These are phyloP conservation scores for Coemansia sp. DNA, from an alignment of 192 early-diverging fungal species.

Conservation along the genomic window DNA sequence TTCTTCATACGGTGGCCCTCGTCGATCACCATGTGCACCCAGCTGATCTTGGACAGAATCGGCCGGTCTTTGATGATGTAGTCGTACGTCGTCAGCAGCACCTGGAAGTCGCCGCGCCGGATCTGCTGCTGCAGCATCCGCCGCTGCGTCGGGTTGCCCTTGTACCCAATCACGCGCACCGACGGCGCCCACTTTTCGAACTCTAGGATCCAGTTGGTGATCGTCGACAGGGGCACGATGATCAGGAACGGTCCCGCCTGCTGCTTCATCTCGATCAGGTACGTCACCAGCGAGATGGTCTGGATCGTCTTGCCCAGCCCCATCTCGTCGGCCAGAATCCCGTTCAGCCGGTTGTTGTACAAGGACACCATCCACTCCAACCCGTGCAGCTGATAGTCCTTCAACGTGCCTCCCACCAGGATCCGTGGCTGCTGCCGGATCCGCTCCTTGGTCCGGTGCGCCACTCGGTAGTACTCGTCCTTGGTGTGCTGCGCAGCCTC, in stretches of 20 bases:
- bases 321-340: constrained; percentile 98
- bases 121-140: constrained; percentile 65
- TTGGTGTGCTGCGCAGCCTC: constrained; percentile 26
- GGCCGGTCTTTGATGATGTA: constrained; percentile 91
- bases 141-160: constrained; percentile 75
- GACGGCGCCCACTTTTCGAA: constrained; percentile 97
- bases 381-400: constrained; percentile 95
- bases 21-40: constrained; percentile 98
- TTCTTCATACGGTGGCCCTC: constrained; percentile 99
- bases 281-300: constrained; percentile 93
- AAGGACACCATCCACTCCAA: constrained; percentile 99
- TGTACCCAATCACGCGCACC: constrained; percentile 86
- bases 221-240: constrained; percentile 91
- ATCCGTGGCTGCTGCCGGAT: constrained; percentile 76
- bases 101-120: constrained; percentile 78
- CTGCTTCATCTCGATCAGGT: constrained; percentile 90
- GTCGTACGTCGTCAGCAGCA: constrained; percentile 95
- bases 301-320: constrained; percentile 87
- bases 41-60: constrained; percentile 83
- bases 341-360: constrained; percentile 97
- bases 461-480: constrained; percentile 77
- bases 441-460: constrained; percentile 82
- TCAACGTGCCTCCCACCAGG: constrained; percentile 83
- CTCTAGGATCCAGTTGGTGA: constrained; percentile 95
- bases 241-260: constrained; percentile 95